Conservation (phyloP, 768 basidiomycete species). For the Dioszegia crocea region DNA sequence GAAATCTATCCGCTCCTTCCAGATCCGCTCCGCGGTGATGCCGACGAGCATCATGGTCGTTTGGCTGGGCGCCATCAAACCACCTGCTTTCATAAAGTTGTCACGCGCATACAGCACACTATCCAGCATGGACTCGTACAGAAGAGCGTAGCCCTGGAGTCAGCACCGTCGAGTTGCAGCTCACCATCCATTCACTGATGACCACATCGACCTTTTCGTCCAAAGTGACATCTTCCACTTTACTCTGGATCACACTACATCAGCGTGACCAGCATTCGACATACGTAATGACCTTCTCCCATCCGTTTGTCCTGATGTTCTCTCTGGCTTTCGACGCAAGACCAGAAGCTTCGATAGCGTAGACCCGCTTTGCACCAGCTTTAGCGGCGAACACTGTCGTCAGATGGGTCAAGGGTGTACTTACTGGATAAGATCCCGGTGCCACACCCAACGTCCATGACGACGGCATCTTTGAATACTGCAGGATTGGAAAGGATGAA, state of each 20-base stretch:
- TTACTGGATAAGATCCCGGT: constrained; percentile 69
- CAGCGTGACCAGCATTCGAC: constrained; percentile 16
- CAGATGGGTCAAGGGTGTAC: constrained; percentile 10
- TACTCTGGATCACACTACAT: constrained; percentile 72
- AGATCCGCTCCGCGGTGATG: constrained; percentile 69
- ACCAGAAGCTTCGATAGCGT: constrained; percentile 84
- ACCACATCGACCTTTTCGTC: constrained; percentile 83
- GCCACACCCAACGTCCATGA: constrained; percentile 94
- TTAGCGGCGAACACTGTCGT: constrained; percentile 69
- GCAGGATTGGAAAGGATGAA: constrained; percentile 80
- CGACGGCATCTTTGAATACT: constrained; percentile 76
- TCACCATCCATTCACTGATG: constrained; percentile 96
- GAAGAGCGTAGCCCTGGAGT: constrained; percentile 53
- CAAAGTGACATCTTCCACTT: constrained; percentile 78
- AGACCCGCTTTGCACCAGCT: constrained; percentile 82
- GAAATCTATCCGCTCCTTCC: constrained; percentile 77
- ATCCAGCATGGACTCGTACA: constrained; percentile 97
- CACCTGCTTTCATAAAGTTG: constrained; percentile 68
- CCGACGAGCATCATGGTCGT: constrained; percentile 78
- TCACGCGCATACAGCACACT: constrained; percentile 85
- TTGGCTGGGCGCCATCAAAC: constrained; percentile 87
- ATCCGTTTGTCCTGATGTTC: constrained; percentile 70
- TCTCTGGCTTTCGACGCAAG: constrained; percentile 71
- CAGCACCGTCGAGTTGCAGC: constrained; percentile 10
- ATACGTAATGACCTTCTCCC: constrained; percentile 66